Evolutionary conservation across 2,329 filamentous ascomycete genomes (phyloP).

Genomic region (Stemphylium beticola): DNA sequence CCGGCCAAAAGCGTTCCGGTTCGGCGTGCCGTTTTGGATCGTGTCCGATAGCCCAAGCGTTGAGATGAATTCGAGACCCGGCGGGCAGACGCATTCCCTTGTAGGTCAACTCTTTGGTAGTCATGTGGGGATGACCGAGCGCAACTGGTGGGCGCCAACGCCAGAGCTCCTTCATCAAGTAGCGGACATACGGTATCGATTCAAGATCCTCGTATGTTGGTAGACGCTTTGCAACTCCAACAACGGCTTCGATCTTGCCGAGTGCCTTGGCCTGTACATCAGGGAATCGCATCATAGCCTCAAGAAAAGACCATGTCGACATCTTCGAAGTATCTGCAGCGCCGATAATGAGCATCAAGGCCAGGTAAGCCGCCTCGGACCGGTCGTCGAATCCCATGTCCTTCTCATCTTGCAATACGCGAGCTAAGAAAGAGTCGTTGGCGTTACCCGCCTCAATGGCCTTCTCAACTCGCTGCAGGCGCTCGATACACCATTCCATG

Average conservation of each 20-base stretch:
- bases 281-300: slow-evolving; percentile 58
- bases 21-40: slow-evolving; percentile 31
- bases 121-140: slow-evolving; percentile 56
- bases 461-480: slow-evolving; percentile 5
- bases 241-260: slow-evolving; percentile 49
- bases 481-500: slow-evolving; percentile 6
- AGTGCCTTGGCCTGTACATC: slow-evolving; percentile 55
- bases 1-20: background rate
- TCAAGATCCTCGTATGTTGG: slow-evolving; percentile 30
- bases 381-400: slow-evolving; percentile 4
- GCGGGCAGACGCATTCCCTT: background rate
- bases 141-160: slow-evolving; percentile 63
- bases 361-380: slow-evolving; percentile 13
- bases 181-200: slow-evolving; percentile 60
- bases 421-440: background rate
- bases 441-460: background rate
- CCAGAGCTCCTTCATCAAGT: slow-evolving; percentile 63
- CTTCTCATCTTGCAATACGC: slow-evolving; percentile 9
- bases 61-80: background rate
- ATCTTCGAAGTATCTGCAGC: slow-evolving; percentile 14
- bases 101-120: slow-evolving; percentile 41
- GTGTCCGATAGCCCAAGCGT: background rate
- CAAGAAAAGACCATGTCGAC: slow-evolving; percentile 47
- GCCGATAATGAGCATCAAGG: slow-evolving; percentile 18
- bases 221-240: slow-evolving; percentile 51